These are phyloP conservation scores for Lathyrus sativus DNA, from an alignment of 306 rosid genomes.

Conservation along the genomic window DNA sequence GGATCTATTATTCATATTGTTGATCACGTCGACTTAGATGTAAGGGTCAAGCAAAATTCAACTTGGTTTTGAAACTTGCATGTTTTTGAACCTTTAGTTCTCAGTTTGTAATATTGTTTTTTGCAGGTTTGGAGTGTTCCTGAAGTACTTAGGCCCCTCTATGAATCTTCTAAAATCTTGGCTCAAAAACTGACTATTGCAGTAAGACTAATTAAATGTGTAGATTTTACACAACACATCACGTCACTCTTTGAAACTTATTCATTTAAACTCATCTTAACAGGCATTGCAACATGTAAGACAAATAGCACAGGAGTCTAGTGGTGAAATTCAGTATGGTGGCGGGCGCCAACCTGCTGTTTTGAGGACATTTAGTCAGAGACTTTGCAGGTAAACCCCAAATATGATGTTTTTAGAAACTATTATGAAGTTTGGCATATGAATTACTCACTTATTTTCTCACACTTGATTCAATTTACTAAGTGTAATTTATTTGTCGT, in stretches of 20 bases:
- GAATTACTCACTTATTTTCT: not conserved
- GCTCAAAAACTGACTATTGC: slow-evolving; percentile 91
- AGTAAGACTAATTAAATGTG: slow-evolving; percentile 46
- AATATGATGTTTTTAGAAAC: not conserved
- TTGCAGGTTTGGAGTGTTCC: slow-evolving; percentile 92
- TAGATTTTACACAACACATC: not conserved
- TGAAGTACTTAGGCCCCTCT: slow-evolving; percentile 93
- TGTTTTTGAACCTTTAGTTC: too few species aligned
- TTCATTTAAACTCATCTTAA: not conserved
- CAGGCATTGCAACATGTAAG: slow-evolving; percentile 90
- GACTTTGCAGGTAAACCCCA: slow-evolving; percentile 70
- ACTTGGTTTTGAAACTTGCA: not conserved
- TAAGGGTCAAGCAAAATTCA: slow-evolving; percentile 42
- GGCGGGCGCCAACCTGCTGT: slow-evolving; percentile 99
- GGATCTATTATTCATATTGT: slow-evolving; percentile 95
- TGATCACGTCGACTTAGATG: slow-evolving; percentile 89
- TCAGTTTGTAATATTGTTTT: not conserved
- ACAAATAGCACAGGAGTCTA: slow-evolving; percentile 90
- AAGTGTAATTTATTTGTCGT: too few species aligned
- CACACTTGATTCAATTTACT: not conserved
- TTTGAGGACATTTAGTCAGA: slow-evolving; percentile 86
- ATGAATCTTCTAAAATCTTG: slow-evolving; percentile 86
- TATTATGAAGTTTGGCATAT: not conserved
- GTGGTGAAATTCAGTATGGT: slow-evolving; percentile 84
- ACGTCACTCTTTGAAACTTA: not conserved